Conservation (phyloP, 2,329 filamentous ascomycete species). For the Apiospora sp. region DNA sequence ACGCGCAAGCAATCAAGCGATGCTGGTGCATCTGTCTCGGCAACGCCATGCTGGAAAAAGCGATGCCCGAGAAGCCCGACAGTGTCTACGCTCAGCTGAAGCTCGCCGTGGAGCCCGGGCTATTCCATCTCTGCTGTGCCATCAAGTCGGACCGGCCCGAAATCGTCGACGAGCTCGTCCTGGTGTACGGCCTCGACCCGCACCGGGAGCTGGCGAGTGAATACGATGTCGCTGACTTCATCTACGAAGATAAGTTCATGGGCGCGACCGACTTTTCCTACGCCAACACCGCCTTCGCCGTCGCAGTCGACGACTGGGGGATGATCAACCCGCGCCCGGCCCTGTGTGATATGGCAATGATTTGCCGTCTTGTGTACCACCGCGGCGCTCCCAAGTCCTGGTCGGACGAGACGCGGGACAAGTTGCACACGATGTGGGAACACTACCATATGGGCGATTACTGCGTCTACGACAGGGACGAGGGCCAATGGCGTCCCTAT, state of each 20-base stretch:
- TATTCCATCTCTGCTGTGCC: slow-evolving; percentile 4
- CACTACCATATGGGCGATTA: not conserved
- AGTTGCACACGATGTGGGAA: not conserved
- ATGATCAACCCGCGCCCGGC: not conserved
- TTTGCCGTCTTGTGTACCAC: not conserved
- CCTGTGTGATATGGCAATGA: not conserved
- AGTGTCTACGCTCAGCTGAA: not conserved
- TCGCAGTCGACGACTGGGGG: not conserved
- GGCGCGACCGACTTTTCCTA: not conserved
- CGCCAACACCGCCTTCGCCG: not conserved
- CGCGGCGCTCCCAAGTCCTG: not conserved
- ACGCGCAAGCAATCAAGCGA: not conserved
- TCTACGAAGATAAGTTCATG: not conserved
- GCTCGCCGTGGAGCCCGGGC: not conserved
- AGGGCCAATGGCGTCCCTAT: not conserved
- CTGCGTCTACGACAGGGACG: not conserved
- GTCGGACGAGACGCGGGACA: not conserved
- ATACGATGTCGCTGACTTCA: not conserved
- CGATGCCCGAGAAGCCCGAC: not conserved
- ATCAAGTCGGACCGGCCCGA: not conserved
- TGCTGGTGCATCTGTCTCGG: not conserved
- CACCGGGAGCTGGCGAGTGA: not conserved
- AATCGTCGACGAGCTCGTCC: not conserved
- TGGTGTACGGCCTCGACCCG: not conserved
- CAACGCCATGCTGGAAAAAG: not conserved